These are phyloP conservation scores for Paspalum vaginatum DNA, from an alignment of 176 grass and related monocot genomes.

Conservation along the genomic window DNA sequence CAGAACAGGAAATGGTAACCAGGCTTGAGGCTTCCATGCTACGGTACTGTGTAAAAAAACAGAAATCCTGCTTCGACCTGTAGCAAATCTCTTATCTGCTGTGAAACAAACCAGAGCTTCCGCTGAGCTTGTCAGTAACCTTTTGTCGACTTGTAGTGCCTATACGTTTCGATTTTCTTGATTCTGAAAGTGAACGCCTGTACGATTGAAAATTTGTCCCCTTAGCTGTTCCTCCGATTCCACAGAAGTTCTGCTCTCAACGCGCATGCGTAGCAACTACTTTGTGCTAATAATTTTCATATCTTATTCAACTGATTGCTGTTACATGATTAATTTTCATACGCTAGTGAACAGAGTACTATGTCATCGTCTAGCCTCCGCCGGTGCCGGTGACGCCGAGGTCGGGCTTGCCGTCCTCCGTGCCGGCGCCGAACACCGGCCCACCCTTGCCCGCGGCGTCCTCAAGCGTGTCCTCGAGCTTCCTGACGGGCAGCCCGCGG, in stretches of 20 bases:
- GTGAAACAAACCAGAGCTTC: background rate
- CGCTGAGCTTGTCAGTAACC: conserved; percentile 1
- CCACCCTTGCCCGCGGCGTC: conserved; percentile 59
- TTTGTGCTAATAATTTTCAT: background rate
- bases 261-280: background rate
- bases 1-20: background rate
- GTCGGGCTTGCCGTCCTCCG: conserved; percentile 60
- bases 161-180: too few relatives aligned
- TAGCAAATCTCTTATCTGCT: background rate
- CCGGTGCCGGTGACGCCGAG: conserved; percentile 65
- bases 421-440: conserved; percentile 66
- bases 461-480: conserved; percentile 60
- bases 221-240: background rate
- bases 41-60: conserved; percentile 8
- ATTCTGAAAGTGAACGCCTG: background rate
- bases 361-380: background rate
- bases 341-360: background rate
- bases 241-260: background rate
- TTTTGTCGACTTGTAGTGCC: background rate
- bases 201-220: background rate
- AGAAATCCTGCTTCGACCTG: background rate
- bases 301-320: background rate
- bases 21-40: background rate
- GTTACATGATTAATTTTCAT: background rate
- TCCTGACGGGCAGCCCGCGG: conserved; percentile 45